These are phyloP conservation scores for Neckera pumila DNA, from an alignment of 225 moss, liverwort and hornwort genomes.

Conservation along the genomic window DNA sequence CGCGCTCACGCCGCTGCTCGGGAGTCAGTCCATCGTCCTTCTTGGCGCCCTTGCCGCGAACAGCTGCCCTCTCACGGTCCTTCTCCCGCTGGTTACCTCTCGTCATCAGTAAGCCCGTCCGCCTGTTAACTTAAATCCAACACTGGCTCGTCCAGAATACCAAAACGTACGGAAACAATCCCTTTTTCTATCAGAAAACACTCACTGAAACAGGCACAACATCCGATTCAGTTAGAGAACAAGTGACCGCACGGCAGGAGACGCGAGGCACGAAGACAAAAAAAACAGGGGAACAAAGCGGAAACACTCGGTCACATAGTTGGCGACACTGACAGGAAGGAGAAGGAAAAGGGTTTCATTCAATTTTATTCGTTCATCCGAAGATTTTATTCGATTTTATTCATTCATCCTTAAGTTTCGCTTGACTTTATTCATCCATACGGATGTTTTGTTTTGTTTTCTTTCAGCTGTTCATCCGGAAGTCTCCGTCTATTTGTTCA, in stretches of 20 bases:
- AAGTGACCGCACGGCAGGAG: not conserved
- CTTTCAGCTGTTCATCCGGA: too few relatives aligned
- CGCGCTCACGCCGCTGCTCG: constrained; percentile 66
- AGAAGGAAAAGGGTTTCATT: not conserved
- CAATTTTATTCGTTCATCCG: not conserved
- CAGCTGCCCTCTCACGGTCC: constrained; percentile 57
- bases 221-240: not conserved
- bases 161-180: not conserved
- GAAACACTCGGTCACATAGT: too few relatives aligned
- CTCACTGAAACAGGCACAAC: not conserved
- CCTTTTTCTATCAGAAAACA: not conserved
- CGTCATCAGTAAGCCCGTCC: constrained; percentile 16
- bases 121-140: not conserved
- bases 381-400: not conserved
- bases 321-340: not conserved
- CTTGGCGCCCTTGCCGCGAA: constrained; percentile 20
- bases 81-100: constrained; percentile 56
- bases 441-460: too few relatives aligned
- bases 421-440: not conserved
- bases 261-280: not conserved
- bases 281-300: too few relatives aligned
- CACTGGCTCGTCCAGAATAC: not conserved
- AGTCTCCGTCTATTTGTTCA: too few relatives aligned
- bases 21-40: constrained; percentile 56
- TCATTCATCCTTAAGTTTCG: not conserved